A percentile compares a stretch with the other conserved stretches of the same genome.
Conservation (phyloP, 2,329 filamentous ascomycete genomes). For the Ophiostoma ulmi region DNA sequence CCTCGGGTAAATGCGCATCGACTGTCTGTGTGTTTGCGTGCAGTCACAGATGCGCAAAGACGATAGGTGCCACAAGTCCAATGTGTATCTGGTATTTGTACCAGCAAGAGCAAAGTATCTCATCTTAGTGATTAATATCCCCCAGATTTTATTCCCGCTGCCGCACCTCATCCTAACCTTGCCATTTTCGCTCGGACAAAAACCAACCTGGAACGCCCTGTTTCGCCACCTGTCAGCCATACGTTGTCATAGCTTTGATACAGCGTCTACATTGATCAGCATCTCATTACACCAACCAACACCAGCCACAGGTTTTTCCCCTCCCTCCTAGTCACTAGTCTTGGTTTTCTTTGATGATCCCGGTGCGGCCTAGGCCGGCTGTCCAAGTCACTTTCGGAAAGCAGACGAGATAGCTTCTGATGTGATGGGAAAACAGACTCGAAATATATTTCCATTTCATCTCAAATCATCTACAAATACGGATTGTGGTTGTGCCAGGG, state of each 20-base stretch:
- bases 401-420: background rate
- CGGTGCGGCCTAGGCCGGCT: background rate
- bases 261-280: background rate
- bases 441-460: background rate
- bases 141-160: background rate
- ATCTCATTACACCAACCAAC: background rate
- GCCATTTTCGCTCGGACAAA: background rate
- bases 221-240: constrained; percentile 1
- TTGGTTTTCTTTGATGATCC: background rate
- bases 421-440: background rate
- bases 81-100: too few species aligned
- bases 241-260: too few species aligned
- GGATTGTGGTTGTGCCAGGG: background rate
- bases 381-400: background rate
- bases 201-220: background rate
- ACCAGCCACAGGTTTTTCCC: background rate
- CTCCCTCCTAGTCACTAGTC: background rate
- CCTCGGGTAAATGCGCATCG: background rate
- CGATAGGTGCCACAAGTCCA: background rate
- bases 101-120: too few species aligned
- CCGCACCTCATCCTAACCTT: background rate
- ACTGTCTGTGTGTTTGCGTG: background rate
- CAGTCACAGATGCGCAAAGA: background rate
- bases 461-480: background rate
- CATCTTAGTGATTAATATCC: background rate